Base-by-base conservation (phyloP, 2,329 filamentous ascomycete genomes). In the Basipetospora chlamydospora region DNA sequence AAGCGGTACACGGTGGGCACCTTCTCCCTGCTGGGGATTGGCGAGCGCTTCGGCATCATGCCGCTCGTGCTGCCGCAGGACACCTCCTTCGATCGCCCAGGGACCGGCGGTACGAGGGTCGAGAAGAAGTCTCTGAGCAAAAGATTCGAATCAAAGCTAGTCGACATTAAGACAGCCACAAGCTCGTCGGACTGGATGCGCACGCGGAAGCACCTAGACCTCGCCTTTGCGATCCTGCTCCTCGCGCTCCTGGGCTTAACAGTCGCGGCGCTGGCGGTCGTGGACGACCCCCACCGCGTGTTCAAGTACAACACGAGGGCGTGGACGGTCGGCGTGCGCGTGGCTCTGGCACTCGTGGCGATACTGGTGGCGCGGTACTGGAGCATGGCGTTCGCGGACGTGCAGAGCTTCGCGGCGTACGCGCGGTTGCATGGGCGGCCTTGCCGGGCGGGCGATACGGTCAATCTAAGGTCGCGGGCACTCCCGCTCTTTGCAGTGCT, bases 341-440 rank as follows among this genome's bases (percentile, higher is more conserved):
- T 48, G 30, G 34, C 40, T n/a, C 41, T 47, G 25, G 38, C 44
- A 6, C 7, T 47, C 9, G 12, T 47, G 22, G 45, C 44, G 10
- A 41, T 46, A 18, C 26, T 41, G 1, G 39, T 47, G 9, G 42
- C 43, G 6, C 23, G 30, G 15, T 46, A 47, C 36, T 48, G 46
- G 45, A 33, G 39, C 26, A 38, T 33, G 17, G 33, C 44, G 6
- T 48, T 47, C 39, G 39, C 35, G 32, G 46, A 48, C 32, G 42
- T 42, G n/a, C 46, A 48, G 35, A 47, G 43, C 16, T 42, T 47
- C 18, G 37, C 44, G 8, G 41, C 43, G 4, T 48, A 46, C 26
- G 35, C 39, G 3, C 42, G 44, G 5, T 40, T 48, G 15, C 39
- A 42, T 16, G 34, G 31, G 10, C 39, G 35, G 20, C 41, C 42